Conservation (phyloP, 108 stramenopile genomes). For the Skeletonema potamos region DNA sequence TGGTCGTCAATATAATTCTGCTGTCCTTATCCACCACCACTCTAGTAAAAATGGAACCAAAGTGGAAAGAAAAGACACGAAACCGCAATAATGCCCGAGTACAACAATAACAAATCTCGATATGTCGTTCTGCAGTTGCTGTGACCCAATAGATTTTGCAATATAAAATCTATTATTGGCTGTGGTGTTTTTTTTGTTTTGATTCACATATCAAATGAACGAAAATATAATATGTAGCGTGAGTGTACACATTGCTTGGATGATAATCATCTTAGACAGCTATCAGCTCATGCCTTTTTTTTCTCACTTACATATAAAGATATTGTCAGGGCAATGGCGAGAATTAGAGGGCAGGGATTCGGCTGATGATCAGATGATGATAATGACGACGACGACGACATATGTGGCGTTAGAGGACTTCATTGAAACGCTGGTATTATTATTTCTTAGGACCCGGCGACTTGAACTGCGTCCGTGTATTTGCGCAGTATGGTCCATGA, state of each 20-base stretch:
- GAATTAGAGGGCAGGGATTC: background rate
- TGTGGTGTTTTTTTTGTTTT: background rate
- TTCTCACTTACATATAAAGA: background rate
- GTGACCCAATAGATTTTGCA: background rate
- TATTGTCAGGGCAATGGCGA: conserved; percentile 1
- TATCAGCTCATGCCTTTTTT: too few species aligned
- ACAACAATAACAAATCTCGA: background rate
- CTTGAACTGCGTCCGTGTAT: too few species aligned
- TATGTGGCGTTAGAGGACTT: background rate
- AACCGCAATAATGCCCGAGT: background rate
- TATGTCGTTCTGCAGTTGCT: background rate
- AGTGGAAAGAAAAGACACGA: background rate
- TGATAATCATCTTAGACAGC: too few species aligned
- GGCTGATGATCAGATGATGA: background rate
- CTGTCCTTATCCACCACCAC: background rate
- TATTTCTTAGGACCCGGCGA: too few species aligned
- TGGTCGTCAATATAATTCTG: background rate
- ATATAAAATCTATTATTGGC: background rate
- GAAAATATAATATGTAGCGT: too few species aligned
- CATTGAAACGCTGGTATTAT: background rate
- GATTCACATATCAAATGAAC: too few species aligned
- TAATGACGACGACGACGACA: too few species aligned
- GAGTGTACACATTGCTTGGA: too few species aligned
- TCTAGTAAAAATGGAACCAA: background rate
- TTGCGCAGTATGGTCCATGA: too few species aligned